Conservation (phyloP, 2,329 filamentous ascomycete genomes). For the Penicillium capsulatum region DNA sequence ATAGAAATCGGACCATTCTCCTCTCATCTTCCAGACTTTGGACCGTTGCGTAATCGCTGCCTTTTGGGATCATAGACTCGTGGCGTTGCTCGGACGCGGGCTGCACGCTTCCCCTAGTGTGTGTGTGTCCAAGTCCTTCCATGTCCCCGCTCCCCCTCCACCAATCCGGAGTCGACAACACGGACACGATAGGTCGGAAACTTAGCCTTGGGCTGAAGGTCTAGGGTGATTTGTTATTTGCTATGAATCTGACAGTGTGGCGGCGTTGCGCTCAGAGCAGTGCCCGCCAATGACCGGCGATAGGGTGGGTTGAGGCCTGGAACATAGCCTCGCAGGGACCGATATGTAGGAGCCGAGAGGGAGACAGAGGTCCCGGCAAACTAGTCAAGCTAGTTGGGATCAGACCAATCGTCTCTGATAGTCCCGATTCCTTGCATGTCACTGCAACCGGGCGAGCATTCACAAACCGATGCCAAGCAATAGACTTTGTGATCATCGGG, state of each 20-base stretch:
- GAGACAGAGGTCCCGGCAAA: too few species aligned
- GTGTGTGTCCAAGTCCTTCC: background rate
- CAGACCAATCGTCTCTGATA: conserved; percentile 20
- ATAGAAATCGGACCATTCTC: conserved; percentile 42
- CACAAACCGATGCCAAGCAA: background rate
- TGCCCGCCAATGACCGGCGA: background rate
- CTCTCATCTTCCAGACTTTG: conserved; percentile 30
- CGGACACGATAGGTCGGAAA: conserved; percentile 10
- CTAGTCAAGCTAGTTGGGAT: conserved; percentile 9
- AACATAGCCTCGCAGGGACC: too few species aligned
- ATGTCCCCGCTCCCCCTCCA: background rate
- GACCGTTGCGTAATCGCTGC: conserved; percentile 5
- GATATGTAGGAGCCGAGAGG: background rate
- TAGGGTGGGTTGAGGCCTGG: too few species aligned
- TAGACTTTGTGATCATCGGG: background rate
- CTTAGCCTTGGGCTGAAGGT: background rate
- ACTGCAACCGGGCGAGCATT: background rate
- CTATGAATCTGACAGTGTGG: too few species aligned
- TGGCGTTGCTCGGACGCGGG: conserved; percentile 3
- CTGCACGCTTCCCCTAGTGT: conserved; percentile 7
- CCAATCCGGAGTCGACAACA: background rate
- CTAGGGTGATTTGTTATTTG: background rate
- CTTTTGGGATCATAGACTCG: background rate
- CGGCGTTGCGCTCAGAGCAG: background rate
- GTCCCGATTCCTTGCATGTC: conserved; percentile 22